Percentiles rank a stretch among this genome's conserved stretches.
phyloP scores from a whole-genome alignment of 2,329 filamentous ascomycete genomes.

The Massarina eburnea region DNA sequence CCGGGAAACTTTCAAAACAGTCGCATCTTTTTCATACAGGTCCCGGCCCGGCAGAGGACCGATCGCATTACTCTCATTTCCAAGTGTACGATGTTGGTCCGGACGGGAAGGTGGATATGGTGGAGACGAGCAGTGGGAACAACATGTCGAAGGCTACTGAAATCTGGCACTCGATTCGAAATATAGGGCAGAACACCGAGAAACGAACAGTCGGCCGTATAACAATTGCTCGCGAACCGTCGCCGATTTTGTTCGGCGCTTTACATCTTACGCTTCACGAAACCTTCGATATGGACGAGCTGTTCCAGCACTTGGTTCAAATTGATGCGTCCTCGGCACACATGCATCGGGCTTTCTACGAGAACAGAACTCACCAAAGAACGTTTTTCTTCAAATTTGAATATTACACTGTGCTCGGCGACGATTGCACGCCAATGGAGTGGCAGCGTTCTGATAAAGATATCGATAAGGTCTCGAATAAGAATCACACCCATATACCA shows the following conservation, averaged over 20 bases:
- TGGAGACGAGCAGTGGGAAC: slow-evolving; percentile 37
- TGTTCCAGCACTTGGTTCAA: slow-evolving; percentile 58
- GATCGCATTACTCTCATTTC: slow-evolving; percentile 51
- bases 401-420: slow-evolving; percentile 63
- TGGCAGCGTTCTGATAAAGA: slow-evolving; percentile 61
- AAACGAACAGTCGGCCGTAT: slow-evolving; percentile 58
- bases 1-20: slow-evolving; percentile 46
- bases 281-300: slow-evolving; percentile 64
- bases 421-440: slow-evolving; percentile 58
- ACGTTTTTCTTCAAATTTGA: slow-evolving; percentile 67
- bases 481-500: slow-evolving; percentile 55
- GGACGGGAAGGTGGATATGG: slow-evolving; percentile 47
- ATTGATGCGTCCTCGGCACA: slow-evolving; percentile 49
- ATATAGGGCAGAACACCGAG: slow-evolving; percentile 41
- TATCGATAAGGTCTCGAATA: slow-evolving; percentile 41
- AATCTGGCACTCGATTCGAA: slow-evolving; percentile 33
- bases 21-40: slow-evolving; percentile 47
- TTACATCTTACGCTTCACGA: slow-evolving; percentile 60
- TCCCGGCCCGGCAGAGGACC: slow-evolving; percentile 46
- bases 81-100: slow-evolving; percentile 60
- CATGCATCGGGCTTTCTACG: slow-evolving; percentile 54
- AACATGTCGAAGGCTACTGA: slow-evolving; percentile 36
- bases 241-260: slow-evolving; percentile 61
- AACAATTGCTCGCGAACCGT: slow-evolving; percentile 62
- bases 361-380: slow-evolving; percentile 52